Evolutionary conservation across 2,329 filamentous ascomycete genomes (phyloP).

Genomic region (Blastomyces silverae): DNA sequence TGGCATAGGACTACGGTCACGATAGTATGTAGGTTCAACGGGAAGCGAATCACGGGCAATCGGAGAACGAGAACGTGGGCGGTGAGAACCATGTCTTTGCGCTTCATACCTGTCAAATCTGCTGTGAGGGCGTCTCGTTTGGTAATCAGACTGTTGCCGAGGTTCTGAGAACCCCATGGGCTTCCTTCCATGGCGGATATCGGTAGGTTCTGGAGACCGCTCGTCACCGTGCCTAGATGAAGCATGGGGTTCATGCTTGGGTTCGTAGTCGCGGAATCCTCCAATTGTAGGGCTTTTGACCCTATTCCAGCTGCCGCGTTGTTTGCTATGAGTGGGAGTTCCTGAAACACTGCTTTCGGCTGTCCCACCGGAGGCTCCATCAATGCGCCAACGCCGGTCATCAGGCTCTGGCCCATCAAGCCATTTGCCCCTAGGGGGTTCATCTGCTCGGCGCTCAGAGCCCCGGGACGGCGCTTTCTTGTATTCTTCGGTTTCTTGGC

Average conservation of each 20-base stretch:
- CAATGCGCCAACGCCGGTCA: conserved; percentile 20
- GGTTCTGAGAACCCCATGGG: conserved; percentile 20
- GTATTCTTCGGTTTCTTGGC: conserved; percentile 18
- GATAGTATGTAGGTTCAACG: conserved; percentile 25
- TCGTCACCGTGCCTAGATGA: conserved; percentile 17
- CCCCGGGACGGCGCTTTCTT: conserved; percentile 13
- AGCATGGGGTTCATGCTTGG: conserved; percentile 17
- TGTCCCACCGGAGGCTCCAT: conserved; percentile 14
- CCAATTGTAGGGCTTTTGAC: conserved; percentile 18
- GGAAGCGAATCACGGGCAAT: conserved; percentile 19
- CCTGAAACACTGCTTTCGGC: conserved; percentile 18
- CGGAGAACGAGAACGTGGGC: conserved; percentile 28
- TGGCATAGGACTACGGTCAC: conserved; percentile 23
- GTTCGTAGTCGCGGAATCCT: conserved; percentile 21
- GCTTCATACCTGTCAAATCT: conserved; percentile 28
- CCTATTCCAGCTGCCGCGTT: conserved; percentile 19
- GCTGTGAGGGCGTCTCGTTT: conserved; percentile 23
- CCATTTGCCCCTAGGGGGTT: conserved; percentile 16
- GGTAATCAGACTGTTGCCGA: conserved; percentile 18
- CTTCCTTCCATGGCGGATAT: conserved; percentile 22
- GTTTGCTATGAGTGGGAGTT: conserved; percentile 15
- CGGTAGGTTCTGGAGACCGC: conserved; percentile 22
- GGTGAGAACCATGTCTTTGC: conserved; percentile 22
- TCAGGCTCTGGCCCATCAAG: conserved; percentile 18
- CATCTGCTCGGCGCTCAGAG: conserved; percentile 16